Percentiles rank a stretch among this genome's conserved stretches.
phyloP scores from a whole-genome alignment of 2,329 filamentous ascomycete species.

The Scorias spongiosa region DNA sequence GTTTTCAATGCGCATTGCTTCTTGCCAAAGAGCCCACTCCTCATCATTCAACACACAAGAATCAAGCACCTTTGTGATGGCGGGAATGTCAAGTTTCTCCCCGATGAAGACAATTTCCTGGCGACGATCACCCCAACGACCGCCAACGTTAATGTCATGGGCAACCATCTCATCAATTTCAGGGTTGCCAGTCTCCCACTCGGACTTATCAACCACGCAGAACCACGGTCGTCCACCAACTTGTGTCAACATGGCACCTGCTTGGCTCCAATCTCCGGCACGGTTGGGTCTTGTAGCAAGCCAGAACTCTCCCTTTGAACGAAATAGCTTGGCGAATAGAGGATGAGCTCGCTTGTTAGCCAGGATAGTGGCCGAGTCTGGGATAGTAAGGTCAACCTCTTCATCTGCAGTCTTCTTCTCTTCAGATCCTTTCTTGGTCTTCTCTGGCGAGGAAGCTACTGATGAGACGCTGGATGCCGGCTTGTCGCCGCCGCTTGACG shows the following conservation, averaged over 20 bases:
- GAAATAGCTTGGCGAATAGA: slow-evolving; percentile 40
- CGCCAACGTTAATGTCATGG: slow-evolving; percentile 32
- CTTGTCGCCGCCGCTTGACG: not conserved
- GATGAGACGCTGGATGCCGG: slow-evolving; percentile 3
- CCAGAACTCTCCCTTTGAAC: slow-evolving; percentile 48
- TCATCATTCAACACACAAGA: slow-evolving; percentile 44
- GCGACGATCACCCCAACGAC: slow-evolving; percentile 50
- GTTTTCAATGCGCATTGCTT: slow-evolving; percentile 19
- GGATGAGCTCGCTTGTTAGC: slow-evolving; percentile 40
- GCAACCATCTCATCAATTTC: slow-evolving; percentile 34
- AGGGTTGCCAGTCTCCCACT: slow-evolving; percentile 33
- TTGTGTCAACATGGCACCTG: slow-evolving; percentile 48
- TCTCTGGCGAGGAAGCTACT: slow-evolving; percentile 8
- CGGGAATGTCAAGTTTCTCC: slow-evolving; percentile 41
- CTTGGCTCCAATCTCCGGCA: slow-evolving; percentile 47
- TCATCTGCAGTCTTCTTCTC: slow-evolving; percentile 6
- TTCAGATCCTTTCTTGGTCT: slow-evolving; percentile 4
- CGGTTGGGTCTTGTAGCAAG: slow-evolving; percentile 42
- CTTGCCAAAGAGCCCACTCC: slow-evolving; percentile 34
- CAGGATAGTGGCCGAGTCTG: slow-evolving; percentile 28
- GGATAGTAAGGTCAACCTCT: slow-evolving; percentile 8
- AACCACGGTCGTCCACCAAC: slow-evolving; percentile 44
- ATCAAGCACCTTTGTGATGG: slow-evolving; percentile 41
- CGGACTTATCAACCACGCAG: slow-evolving; percentile 39
- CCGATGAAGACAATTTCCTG: slow-evolving; percentile 65